Percentiles rank a stretch among this genome's conserved stretches.
Evolutionary conservation across 495 filamentous ascomycete genomes (phyloP).

Genomic region (Hypoxylon fragiforme): DNA sequence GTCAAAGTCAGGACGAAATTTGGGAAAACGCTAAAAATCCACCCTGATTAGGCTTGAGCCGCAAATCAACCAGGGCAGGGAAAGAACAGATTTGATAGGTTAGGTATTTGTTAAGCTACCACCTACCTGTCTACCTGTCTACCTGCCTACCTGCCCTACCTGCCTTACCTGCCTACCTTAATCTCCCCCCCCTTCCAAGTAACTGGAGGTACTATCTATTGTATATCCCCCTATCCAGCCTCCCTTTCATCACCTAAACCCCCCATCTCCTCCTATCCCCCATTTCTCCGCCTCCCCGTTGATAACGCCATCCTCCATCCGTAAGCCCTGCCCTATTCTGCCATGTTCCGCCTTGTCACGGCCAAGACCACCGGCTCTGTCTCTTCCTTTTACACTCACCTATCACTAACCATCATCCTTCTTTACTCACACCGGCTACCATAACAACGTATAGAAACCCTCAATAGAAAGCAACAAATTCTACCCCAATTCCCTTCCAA

Average conservation of each 20-base stretch:
- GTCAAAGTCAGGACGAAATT: slow-evolving; percentile 22
- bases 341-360: neutral
- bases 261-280: neutral
- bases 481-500: neutral
- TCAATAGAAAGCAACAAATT: neutral
- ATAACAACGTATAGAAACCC: neutral
- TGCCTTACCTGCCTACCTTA: neutral
- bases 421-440: neutral
- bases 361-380: neutral
- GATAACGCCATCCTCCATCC: neutral
- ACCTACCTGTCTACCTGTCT: slow-evolving; percentile 4
- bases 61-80: slow-evolving; percentile 36
- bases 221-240: neutral
- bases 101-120: slow-evolving; percentile 30
- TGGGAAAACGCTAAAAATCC: slow-evolving; percentile 39
- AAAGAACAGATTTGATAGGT: slow-evolving; percentile 38
- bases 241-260: neutral
- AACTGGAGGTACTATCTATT: neutral
- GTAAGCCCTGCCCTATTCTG: neutral
- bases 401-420: neutral
- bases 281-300: neutral
- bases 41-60: slow-evolving; percentile 39
- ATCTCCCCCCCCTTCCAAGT: slow-evolving; percentile 3
- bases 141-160: neutral
- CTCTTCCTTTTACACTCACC: neutral